A percentile compares a stretch with the other conserved stretches of the same genome.
phyloP scores from a whole-genome alignment of 75 land plant genomes.

The Chamaecyparis obtusa region DNA sequence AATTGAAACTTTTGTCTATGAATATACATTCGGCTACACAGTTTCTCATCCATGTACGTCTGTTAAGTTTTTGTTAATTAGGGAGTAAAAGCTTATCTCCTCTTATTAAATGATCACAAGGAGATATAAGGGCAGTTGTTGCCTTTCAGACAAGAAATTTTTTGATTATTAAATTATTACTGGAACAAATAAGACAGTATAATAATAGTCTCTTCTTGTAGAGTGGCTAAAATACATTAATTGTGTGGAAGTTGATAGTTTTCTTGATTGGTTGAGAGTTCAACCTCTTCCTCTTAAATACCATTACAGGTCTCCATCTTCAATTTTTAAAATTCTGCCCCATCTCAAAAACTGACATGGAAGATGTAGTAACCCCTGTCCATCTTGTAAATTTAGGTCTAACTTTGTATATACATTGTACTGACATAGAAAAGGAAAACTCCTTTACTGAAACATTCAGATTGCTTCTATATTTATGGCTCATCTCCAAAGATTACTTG shows the following conservation, averaged over 20 bases:
- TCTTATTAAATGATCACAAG: neutral
- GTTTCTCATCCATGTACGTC: neutral
- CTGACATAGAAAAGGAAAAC: neutral
- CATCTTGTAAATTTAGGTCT: neutral
- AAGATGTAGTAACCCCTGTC: neutral
- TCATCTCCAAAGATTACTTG: neutral
- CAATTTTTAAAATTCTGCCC: neutral
- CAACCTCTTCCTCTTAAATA: neutral
- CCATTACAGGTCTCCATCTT: neutral
- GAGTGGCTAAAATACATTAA: neutral
- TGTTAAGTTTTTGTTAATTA: neutral
- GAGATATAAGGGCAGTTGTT: neutral
- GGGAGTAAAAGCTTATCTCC: neutral
- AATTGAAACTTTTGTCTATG: neutral
- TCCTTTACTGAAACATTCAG: neutral
- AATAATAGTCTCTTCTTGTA: neutral
- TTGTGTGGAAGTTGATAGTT: neutral
- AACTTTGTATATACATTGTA: neutral
- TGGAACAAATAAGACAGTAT: neutral
- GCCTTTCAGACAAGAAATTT: neutral
- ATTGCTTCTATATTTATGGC: neutral
- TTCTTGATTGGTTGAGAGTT: neutral
- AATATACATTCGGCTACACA: neutral
- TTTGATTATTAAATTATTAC: neutral
- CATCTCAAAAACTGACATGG: neutral